Percentiles rank a stretch among this genome's conserved stretches.
Evolutionary conservation across 2,329 filamentous ascomycete species (phyloP).

Genomic region (Alternaria ventricosa): DNA sequence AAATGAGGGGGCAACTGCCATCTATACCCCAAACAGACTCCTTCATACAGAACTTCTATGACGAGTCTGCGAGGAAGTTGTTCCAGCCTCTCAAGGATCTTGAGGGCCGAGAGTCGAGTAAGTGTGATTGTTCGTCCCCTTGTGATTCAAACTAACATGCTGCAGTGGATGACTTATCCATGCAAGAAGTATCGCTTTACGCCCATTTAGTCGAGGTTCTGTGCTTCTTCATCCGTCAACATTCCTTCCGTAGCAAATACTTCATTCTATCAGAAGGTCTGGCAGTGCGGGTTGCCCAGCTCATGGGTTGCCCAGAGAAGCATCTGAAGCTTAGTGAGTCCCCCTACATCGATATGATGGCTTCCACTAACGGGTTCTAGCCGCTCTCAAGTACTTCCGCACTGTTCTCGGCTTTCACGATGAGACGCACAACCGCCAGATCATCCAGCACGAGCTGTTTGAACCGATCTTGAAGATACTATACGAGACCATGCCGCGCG

Average conservation of each 20-base stretch:
- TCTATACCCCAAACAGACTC: constrained; percentile 75
- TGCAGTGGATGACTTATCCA: constrained; percentile 72
- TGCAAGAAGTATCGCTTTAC: constrained; percentile 88
- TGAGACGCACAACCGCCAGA: constrained; percentile 86
- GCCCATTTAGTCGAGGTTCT: constrained; percentile 91
- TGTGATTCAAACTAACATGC: constrained; percentile 24
- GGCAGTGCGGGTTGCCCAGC: constrained; percentile 77
- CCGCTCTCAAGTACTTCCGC: constrained; percentile 92
- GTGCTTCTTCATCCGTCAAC: constrained; percentile 91
- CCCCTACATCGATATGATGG: background rate
- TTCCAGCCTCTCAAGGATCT: constrained; percentile 87
- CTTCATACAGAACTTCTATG: constrained; percentile 89
- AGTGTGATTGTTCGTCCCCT: constrained; percentile 29
- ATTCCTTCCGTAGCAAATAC: constrained; percentile 83
- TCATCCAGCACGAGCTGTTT: constrained; percentile 81
- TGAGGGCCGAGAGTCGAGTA: constrained; percentile 66
- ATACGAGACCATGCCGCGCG: constrained; percentile 82
- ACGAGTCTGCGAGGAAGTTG: constrained; percentile 80
- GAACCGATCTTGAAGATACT: constrained; percentile 86
- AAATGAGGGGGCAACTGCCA: constrained; percentile 61
- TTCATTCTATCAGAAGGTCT: constrained; percentile 85
- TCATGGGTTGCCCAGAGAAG: constrained; percentile 85
- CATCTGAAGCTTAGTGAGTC: constrained; percentile 84
- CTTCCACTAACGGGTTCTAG: constrained; percentile 53
- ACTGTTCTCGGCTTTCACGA: constrained; percentile 85